Conservation (phyloP, 768 basidiomycete species). For the Lanmaoa rubissima region DNA sequence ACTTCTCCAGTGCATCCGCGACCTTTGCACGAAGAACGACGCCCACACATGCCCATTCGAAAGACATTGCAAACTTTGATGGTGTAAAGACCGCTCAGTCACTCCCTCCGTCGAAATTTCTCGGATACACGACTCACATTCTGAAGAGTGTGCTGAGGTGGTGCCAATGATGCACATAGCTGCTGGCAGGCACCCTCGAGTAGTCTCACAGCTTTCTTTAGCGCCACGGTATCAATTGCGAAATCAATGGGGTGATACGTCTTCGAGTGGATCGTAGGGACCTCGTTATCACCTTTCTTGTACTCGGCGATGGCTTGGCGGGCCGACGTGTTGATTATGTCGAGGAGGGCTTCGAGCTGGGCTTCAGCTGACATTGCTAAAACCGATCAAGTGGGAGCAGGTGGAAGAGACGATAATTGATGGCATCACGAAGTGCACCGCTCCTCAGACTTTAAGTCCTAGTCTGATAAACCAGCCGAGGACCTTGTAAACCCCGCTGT, state of each 20-base stretch:
- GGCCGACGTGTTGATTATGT: conserved; percentile 24
- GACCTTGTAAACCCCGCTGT: too few species aligned
- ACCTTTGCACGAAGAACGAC: conserved; percentile 26
- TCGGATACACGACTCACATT: conserved; percentile 16
- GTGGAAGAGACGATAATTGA: too few species aligned
- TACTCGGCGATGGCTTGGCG: conserved; percentile 26
- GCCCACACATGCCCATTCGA: conserved; percentile 27
- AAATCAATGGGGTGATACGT: conserved; percentile 24
- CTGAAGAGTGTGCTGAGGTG: conserved; percentile 28
- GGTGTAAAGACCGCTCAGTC: background rate
- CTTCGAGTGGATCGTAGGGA: conserved; percentile 27
- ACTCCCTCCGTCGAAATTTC: background rate
- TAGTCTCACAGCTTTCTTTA: conserved; percentile 27
- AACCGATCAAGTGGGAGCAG: too few species aligned
- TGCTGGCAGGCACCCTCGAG: conserved; percentile 30
- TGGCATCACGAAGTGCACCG: too few species aligned
- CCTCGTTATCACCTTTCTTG: conserved; percentile 20
- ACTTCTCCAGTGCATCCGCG: conserved; percentile 25
- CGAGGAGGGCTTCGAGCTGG: too few species aligned
- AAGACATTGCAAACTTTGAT: conserved; percentile 18
- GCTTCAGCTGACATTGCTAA: too few species aligned
- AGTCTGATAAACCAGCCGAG: too few species aligned
- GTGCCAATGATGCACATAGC: conserved; percentile 26
- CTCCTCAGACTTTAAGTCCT: too few species aligned
- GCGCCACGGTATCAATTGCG: conserved; percentile 14